Conservation (phyloP, 2,329 filamentous ascomycete species). For the Pestalotiopsis sp. region DNA sequence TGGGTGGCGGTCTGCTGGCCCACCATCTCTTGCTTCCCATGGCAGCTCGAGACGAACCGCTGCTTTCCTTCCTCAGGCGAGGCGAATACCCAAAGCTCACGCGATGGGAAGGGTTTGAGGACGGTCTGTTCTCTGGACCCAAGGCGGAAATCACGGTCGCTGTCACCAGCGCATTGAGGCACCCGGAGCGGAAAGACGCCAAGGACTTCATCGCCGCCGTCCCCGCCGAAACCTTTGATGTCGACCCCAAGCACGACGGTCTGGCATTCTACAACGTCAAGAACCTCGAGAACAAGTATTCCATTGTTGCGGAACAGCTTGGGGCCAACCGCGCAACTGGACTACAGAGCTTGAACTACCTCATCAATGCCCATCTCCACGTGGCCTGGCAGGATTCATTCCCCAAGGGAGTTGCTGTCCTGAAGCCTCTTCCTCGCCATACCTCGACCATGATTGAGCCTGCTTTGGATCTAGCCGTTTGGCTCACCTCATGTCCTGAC, state of each 20-base stretch:
- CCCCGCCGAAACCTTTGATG: conserved; percentile 60
- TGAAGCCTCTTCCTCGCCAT: conserved; percentile 78
- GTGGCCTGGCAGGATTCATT: conserved; percentile 82
- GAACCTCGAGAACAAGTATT: conserved; percentile 67
- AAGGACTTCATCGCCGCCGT: conserved; percentile 67
- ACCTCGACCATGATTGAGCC: conserved; percentile 73
- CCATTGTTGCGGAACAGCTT: conserved; percentile 65
- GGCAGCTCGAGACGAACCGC: conserved; percentile 71
- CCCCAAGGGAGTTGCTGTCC: conserved; percentile 73
- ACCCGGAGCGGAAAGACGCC: conserved; percentile 54
- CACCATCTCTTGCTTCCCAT: conserved; percentile 86
- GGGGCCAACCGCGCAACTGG: conserved; percentile 59
- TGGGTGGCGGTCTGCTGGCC: conserved; percentile 81
- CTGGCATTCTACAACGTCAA: conserved; percentile 77
- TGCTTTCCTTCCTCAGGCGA: conserved; percentile 73
- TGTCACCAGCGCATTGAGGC: conserved; percentile 62
- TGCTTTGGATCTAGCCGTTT: conserved; percentile 71
- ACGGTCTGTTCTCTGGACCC: conserved; percentile 73
- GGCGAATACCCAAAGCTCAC: conserved; percentile 76
- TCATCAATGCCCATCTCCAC: conserved; percentile 87
- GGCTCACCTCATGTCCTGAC: conserved; percentile 74
- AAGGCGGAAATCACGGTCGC: conserved; percentile 65
- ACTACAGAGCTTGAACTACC: conserved; percentile 65
- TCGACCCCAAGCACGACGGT: conserved; percentile 66
- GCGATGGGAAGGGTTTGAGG: conserved; percentile 71